Conservation (phyloP, 768 basidiomycete genomes). For the Pleurotus tuber-regium region DNA sequence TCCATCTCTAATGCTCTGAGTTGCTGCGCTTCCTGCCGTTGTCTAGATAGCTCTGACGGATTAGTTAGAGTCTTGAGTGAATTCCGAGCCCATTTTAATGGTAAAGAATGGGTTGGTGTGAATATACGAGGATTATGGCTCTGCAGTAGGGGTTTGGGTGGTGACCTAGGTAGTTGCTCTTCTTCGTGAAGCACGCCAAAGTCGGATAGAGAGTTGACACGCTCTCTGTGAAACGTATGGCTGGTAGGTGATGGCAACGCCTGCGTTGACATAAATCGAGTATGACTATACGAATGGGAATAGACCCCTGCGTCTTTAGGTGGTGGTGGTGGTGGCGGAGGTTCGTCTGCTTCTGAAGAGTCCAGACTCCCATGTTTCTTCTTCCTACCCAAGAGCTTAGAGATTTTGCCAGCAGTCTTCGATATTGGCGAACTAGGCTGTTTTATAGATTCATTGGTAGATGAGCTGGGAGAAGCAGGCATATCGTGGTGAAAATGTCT, state of each 20-base stretch:
- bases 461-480: slow-evolving; percentile 14
- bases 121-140: slow-evolving; percentile 14
- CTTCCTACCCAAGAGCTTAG: slow-evolving; percentile 38
- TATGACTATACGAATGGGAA: slow-evolving; percentile 13
- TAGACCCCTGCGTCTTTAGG: slow-evolving; percentile 40
- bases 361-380: slow-evolving; percentile 29
- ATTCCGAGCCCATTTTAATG: slow-evolving; percentile 8
- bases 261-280: slow-evolving; percentile 9
- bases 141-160: slow-evolving; percentile 11
- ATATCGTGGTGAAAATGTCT: slow-evolving; percentile 11
- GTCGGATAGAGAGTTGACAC: slow-evolving; percentile 10
- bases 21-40: slow-evolving; percentile 20
- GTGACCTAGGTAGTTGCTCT: not conserved
- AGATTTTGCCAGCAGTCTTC: slow-evolving; percentile 23
- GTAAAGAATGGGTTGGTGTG: slow-evolving; percentile 4
- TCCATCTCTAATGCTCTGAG: slow-evolving; percentile 42
- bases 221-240: not conserved
- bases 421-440: slow-evolving; percentile 11
- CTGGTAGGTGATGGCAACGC: slow-evolving; percentile 10
- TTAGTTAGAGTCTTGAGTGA: slow-evolving; percentile 11
- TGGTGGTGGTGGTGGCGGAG: slow-evolving; percentile 39
- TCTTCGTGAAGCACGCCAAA: slow-evolving; percentile 4
- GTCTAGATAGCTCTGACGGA: slow-evolving; percentile 23
- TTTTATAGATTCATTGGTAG: not conserved
- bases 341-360: slow-evolving; percentile 20